Base-by-base conservation (phyloP, 1,139 yeast genomes). In the Zygosaccharomyces pseudobailii region DNA sequence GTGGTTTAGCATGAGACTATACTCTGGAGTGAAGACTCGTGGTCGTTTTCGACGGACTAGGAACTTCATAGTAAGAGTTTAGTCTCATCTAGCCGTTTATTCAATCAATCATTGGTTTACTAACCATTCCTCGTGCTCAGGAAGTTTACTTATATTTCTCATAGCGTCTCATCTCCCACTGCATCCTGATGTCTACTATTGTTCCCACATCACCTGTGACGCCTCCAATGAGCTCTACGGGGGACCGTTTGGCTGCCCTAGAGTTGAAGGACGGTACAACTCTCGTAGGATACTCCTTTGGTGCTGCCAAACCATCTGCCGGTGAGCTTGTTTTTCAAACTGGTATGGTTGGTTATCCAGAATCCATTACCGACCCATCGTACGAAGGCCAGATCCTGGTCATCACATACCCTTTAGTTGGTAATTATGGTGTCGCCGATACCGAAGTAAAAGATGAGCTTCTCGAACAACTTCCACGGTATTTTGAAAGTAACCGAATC, bases 311-410 rank as follows among this genome's bases (percentile, higher is more conserved):
- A 31, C 57, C 73, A 13, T 82, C 84, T 49, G 95, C 98, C 51
- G 99, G 99, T 77, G 99, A 94, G 74, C 80, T 92, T 65, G 99
- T 94, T 55, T 94, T 94, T 80, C 98, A 92, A 73, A 94, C 99
- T 55, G 98, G 98, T 75, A 94, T 94, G 98, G 98, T 92, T 60
- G 99, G 99, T 56, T 94, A 94, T 70, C 98, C 98, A 40, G 99
- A 94, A 71, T 84, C 97, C 52, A 80, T 94, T 68, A 90, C 98
- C 43, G 99, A 94, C 72, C 98, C 99, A 55, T 92, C 98, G 43
- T 94, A 94, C 70, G 94, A 87, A 66, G 98, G 98, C 56, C 99
- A 94, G 73, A 90, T 94, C 63, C 79, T 94, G 68, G 97, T 92
- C 54, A 86, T 94, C 70, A 94, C 99, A 50, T 90, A 82, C 69